Percentiles rank a stretch among this genome's conserved stretches.
phyloP scores from a whole-genome alignment of 2,329 filamentous ascomycete species.

The Ophiocordyceps australis region DNA sequence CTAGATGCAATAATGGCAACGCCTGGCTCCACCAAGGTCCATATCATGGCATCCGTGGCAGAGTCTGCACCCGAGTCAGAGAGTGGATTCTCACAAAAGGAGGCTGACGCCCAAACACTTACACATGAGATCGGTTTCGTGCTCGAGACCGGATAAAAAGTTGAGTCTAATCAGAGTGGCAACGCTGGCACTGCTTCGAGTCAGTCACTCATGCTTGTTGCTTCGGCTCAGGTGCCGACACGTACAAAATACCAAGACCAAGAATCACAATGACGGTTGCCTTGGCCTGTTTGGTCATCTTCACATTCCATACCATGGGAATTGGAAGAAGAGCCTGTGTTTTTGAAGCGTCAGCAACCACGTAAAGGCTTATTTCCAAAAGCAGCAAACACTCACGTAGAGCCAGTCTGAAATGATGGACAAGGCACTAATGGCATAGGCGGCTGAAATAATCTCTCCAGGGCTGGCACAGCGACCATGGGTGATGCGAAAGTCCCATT shows the following conservation, averaged over 20 bases:
- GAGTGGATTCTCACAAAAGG: too few relatives aligned
- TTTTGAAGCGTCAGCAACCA: not conserved
- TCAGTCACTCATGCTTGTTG: conserved; percentile 1
- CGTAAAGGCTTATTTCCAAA: too few relatives aligned
- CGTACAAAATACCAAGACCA: conserved; percentile 30
- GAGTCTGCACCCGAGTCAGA: conserved; percentile 18
- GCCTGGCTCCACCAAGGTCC: conserved; percentile 37
- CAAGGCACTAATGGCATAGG: conserved; percentile 32
- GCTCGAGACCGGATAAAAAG: conserved; percentile 24
- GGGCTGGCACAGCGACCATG: conserved; percentile 22
- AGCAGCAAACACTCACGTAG: conserved; percentile 25
- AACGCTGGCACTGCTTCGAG: conserved; percentile 24
- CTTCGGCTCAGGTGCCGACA: not conserved
- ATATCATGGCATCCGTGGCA: conserved; percentile 33
- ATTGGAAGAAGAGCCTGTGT: conserved; percentile 28
- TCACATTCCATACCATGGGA: conserved; percentile 34
- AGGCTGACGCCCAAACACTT: conserved; percentile 7
- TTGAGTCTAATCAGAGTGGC: conserved; percentile 33
- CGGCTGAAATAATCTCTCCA: conserved; percentile 24
- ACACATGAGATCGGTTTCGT: conserved; percentile 29
- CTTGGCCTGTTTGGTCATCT: conserved; percentile 33
- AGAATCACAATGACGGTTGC: conserved; percentile 29
- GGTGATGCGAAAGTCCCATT: conserved; percentile 33
- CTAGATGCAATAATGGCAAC: conserved; percentile 35
- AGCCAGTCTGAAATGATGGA: conserved; percentile 35